phyloP scores from a whole-genome alignment of 805 yeast species.

The Ogataea minuta region DNA sequence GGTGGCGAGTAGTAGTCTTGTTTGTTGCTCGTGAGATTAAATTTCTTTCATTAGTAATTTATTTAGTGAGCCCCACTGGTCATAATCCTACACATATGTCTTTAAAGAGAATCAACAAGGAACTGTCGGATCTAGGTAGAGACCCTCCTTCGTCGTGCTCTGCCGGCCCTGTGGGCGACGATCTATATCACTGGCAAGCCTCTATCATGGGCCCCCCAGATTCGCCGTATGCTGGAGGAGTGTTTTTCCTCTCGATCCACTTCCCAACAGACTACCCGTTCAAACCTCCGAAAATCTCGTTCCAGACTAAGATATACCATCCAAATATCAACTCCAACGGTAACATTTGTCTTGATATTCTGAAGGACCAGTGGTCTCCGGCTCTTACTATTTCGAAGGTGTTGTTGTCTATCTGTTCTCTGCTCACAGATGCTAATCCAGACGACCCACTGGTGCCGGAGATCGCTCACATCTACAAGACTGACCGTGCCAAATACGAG shows the following conservation, averaged over 20 bases:
- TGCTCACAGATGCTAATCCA: conserved; percentile 96
- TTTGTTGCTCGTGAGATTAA: conserved; percentile 13
- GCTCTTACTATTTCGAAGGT: conserved; percentile 96
- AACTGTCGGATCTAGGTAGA: conserved; percentile 92
- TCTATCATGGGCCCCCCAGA: conserved; percentile 99
- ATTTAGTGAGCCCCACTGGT: conserved; percentile 8
- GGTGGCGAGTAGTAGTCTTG: conserved; percentile 5
- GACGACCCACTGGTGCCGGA: conserved; percentile 99
- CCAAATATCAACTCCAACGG: conserved; percentile 97
- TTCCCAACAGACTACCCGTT: conserved; percentile 99
- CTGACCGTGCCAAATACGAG: conserved; percentile 90
- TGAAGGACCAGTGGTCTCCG: conserved; percentile 99
- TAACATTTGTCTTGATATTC: conserved; percentile 92
- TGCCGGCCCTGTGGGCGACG: conserved; percentile 98
- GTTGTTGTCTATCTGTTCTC: conserved; percentile 87
- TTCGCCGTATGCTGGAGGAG: conserved; percentile 80
- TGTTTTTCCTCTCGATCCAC: conserved; percentile 91
- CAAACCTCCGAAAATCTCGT: conserved; percentile 93
- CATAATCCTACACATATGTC: conserved; percentile 54
- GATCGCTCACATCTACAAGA: conserved; percentile 94
- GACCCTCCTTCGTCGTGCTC: conserved; percentile 99
- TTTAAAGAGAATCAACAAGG: conserved; percentile 92
- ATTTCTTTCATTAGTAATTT: conserved; percentile 10
- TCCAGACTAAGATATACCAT: conserved; percentile 95
- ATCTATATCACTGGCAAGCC: conserved; percentile 98